Evolutionary conservation across 768 basidiomycete species (phyloP).

Genomic region (Jaapia argillacea): DNA sequence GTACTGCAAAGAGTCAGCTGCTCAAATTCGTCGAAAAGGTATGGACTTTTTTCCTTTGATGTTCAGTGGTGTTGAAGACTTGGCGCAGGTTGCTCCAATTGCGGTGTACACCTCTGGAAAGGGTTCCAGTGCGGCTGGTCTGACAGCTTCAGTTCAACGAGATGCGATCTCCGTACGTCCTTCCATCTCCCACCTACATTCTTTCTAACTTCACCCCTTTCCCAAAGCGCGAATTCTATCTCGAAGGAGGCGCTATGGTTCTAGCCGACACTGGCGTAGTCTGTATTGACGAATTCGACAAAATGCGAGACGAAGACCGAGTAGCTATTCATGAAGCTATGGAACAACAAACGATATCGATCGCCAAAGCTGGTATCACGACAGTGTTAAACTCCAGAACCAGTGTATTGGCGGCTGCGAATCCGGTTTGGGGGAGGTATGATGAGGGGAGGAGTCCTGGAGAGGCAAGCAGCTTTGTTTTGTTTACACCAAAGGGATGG

Average conservation of each 20-base stretch:
- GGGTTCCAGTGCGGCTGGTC: slow-evolving; percentile 95
- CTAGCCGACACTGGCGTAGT: slow-evolving; percentile 97
- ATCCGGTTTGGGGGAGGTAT: slow-evolving; percentile 96
- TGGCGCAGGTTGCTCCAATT: slow-evolving; percentile 79
- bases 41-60: not conserved
- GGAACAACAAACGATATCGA: slow-evolving; percentile 99
- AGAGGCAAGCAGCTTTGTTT: slow-evolving; percentile 42
- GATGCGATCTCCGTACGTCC: slow-evolving; percentile 76
- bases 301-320: slow-evolving; percentile 98
- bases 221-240: slow-evolving; percentile 87
- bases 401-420: slow-evolving; percentile 93
- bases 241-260: slow-evolving; percentile 99
- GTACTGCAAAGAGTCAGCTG: slow-evolving; percentile 96
- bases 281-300: slow-evolving; percentile 99
- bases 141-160: slow-evolving; percentile 95
- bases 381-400: slow-evolving; percentile 95
- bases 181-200: slow-evolving; percentile 5
- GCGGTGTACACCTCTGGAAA: slow-evolving; percentile 99
- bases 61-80: not conserved
- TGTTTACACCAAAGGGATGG: not conserved
- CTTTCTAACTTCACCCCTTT: not conserved
- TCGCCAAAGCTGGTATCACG: slow-evolving; percentile 98
- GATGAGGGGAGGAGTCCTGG: slow-evolving; percentile 95
- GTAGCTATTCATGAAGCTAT: slow-evolving; percentile 99
- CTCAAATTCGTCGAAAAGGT: slow-evolving; percentile 98